A percentile compares a stretch with the other conserved stretches of the same genome.
Conservation (phyloP, 768 basidiomycete species). For the Rubroboletus satanas region DNA sequence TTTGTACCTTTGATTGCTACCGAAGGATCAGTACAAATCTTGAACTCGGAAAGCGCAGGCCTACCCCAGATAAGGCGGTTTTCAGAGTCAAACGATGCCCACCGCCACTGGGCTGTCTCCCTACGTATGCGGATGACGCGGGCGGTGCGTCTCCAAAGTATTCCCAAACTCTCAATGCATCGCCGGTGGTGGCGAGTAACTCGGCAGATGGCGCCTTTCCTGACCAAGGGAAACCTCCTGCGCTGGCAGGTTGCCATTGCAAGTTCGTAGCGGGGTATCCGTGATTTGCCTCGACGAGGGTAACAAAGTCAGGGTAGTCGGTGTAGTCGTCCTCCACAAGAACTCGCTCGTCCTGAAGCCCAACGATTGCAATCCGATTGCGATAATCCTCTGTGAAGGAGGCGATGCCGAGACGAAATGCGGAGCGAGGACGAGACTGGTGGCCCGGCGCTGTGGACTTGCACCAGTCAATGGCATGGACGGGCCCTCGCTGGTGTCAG, state of each 20-base stretch:
- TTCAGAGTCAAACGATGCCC: slow-evolving; percentile 69
- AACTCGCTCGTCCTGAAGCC: slow-evolving; percentile 82
- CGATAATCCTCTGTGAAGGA: slow-evolving; percentile 83
- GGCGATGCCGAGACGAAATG: slow-evolving; percentile 80
- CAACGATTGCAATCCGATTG: slow-evolving; percentile 76
- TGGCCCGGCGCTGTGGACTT: slow-evolving; percentile 74
- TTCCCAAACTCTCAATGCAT: slow-evolving; percentile 91
- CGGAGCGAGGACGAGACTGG: slow-evolving; percentile 66
- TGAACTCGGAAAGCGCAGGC: slow-evolving; percentile 28
- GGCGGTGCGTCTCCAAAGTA: slow-evolving; percentile 65
- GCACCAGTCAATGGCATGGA: slow-evolving; percentile 86
- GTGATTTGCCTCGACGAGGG: slow-evolving; percentile 78
- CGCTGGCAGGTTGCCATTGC: slow-evolving; percentile 85
- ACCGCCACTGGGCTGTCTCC: slow-evolving; percentile 51
- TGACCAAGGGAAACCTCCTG: slow-evolving; percentile 61
- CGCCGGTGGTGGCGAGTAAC: slow-evolving; percentile 89
- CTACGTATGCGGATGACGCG: slow-evolving; percentile 62
- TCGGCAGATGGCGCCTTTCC: slow-evolving; percentile 68
- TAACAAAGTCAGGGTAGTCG: slow-evolving; percentile 83
- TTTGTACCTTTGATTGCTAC: slow-evolving; percentile 88
- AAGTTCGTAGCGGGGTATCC: slow-evolving; percentile 92
- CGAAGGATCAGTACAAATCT: slow-evolving; percentile 11
- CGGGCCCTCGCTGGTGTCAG: slow-evolving; percentile 59
- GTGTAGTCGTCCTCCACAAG: slow-evolving; percentile 80
- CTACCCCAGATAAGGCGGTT: slow-evolving; percentile 76